Conservation (phyloP, 2,329 filamentous ascomycete genomes). For the Talaromyces sp. region DNA sequence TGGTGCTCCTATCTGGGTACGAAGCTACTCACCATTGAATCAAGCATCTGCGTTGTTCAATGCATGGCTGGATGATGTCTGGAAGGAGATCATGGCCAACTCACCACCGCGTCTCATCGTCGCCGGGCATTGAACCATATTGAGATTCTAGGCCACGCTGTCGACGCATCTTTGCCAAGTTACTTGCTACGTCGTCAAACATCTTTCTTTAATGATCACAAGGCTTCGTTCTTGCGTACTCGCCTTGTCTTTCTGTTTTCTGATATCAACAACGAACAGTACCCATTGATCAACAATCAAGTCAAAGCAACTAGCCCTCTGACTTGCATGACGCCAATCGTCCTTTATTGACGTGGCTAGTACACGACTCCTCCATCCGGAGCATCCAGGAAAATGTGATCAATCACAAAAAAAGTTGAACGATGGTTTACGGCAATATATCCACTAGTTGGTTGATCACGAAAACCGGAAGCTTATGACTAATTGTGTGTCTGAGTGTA, state of each 20-base stretch:
- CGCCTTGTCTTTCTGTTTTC: not conserved
- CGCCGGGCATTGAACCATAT: not conserved
- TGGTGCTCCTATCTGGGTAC: not conserved
- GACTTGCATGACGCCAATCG: slow-evolving; percentile 1
- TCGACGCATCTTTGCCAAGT: not conserved
- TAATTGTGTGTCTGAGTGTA: not conserved
- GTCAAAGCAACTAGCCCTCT: not conserved
- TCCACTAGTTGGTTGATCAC: not conserved
- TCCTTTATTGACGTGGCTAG: slow-evolving; percentile 6
- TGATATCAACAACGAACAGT: not conserved
- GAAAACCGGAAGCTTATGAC: slow-evolving; percentile 3
- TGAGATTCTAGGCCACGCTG: not conserved
- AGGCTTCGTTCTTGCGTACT: not conserved
- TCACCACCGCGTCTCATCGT: not conserved
- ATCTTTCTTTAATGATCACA: not conserved
- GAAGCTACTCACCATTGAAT: not conserved
- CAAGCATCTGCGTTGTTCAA: not conserved
- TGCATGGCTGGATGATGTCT: not conserved
- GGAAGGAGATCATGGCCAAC: not conserved
- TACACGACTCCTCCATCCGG: not conserved
- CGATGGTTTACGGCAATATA: not conserved
- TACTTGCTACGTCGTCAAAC: not conserved
- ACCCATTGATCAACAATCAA: not conserved
- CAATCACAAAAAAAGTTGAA: slow-evolving; percentile 1
- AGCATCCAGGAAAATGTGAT: slow-evolving; percentile 2